Percentiles rank a stretch among this genome's conserved stretches.
Evolutionary conservation across 495 filamentous ascomycete genomes (phyloP).

Genomic region (Trichoderma reesei): DNA sequence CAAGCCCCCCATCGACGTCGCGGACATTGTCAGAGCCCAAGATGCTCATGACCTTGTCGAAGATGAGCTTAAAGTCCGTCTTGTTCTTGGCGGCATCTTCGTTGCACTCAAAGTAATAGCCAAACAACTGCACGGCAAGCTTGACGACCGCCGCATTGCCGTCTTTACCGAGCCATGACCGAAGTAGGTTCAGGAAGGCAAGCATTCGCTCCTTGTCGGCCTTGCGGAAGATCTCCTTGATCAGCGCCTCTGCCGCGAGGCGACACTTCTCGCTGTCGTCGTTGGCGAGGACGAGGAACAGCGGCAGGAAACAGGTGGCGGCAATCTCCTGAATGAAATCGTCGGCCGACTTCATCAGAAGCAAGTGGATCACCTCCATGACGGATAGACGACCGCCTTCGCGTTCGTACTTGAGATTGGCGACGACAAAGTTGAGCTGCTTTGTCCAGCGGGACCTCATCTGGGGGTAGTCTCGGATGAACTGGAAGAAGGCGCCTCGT

Average conservation of each 20-base stretch:
- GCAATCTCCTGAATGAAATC: slow-evolving; percentile 74
- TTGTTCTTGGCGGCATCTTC: slow-evolving; percentile 44
- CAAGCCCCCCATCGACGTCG: slow-evolving; percentile 61
- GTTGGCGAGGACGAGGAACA: slow-evolving; percentile 77
- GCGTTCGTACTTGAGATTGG: slow-evolving; percentile 84
- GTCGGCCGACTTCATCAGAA: slow-evolving; percentile 71
- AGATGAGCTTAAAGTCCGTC: slow-evolving; percentile 45
- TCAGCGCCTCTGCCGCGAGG: slow-evolving; percentile 66
- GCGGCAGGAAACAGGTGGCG: slow-evolving; percentile 70
- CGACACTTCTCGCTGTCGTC: slow-evolving; percentile 82
- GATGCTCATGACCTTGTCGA: slow-evolving; percentile 34
- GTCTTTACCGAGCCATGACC: slow-evolving; percentile 65
- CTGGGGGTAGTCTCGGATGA: slow-evolving; percentile 90
- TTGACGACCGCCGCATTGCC: slow-evolving; percentile 59
- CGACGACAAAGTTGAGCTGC: slow-evolving; percentile 77
- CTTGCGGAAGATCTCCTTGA: slow-evolving; percentile 70
- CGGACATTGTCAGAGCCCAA: slow-evolving; percentile 35
- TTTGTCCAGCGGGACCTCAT: slow-evolving; percentile 77
- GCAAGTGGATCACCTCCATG: slow-evolving; percentile 76
- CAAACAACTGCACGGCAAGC: slow-evolving; percentile 68
- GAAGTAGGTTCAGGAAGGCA: slow-evolving; percentile 57
- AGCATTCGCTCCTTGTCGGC: slow-evolving; percentile 63
- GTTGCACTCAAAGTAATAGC: slow-evolving; percentile 67
- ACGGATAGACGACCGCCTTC: slow-evolving; percentile 81
- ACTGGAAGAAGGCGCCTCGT: slow-evolving; percentile 83